phyloP scores from a whole-genome alignment of 108 stramenopile species.

The Nannochloropsis gaditana region DNA sequence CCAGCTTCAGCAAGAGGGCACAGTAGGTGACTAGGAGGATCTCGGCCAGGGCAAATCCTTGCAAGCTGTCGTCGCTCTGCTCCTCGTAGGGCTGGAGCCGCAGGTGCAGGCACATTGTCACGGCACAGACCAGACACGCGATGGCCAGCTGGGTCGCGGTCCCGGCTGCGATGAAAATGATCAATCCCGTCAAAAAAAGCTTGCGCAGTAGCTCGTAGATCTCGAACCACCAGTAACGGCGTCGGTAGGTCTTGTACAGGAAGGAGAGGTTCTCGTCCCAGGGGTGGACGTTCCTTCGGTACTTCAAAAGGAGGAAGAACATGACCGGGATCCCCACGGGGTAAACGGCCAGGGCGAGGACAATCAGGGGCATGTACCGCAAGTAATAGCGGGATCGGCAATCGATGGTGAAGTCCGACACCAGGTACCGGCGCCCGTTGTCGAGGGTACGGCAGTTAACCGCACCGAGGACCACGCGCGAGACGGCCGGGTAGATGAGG shows the following conservation, averaged over 20 bases:
- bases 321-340: constrained; percentile 12
- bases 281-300: neutral
- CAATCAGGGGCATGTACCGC: neutral
- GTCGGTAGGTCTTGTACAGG: constrained; percentile 21
- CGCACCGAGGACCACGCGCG: neutral
- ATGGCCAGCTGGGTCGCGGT: constrained; percentile 7
- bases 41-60: neutral
- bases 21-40: neutral
- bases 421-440: neutral
- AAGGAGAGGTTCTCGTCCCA: constrained; percentile 26
- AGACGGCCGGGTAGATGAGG: neutral
- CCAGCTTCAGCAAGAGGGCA: constrained; percentile 1
- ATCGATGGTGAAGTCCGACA: neutral
- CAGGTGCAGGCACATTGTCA: neutral
- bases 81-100: neutral
- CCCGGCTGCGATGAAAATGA: constrained; percentile 30
- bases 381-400: neutral
- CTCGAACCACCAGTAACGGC: constrained; percentile 39
- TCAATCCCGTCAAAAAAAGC: constrained; percentile 25
- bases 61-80: neutral
- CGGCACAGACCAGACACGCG: constrained; percentile 3
- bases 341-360: neutral
- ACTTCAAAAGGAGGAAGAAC: constrained; percentile 19
- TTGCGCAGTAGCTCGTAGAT: constrained; percentile 23
- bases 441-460: neutral